These are phyloP conservation scores for Arachnomyces sp. DNA, from an alignment of 2,329 filamentous ascomycete genomes.

Conservation along the genomic window DNA sequence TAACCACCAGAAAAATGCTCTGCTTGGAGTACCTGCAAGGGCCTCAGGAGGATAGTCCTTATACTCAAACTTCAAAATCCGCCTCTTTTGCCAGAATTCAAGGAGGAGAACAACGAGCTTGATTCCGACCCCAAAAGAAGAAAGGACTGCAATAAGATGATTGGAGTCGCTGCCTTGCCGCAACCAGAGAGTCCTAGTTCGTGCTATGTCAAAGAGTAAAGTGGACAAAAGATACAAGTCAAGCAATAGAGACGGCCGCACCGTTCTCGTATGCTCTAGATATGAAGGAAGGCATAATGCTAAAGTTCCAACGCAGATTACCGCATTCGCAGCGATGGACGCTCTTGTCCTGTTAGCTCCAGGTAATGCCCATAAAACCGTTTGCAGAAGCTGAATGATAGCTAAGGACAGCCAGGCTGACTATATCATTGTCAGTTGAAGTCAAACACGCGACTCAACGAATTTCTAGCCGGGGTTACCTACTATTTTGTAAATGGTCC, in stretches of 20 bases:
- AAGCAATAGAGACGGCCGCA: slow-evolving; percentile 42
- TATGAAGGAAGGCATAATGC: slow-evolving; percentile 36
- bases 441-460: too few relatives aligned
- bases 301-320: slow-evolving; percentile 22
- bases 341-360: slow-evolving; percentile 23
- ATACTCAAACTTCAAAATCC: slow-evolving; percentile 33
- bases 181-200: slow-evolving; percentile 40
- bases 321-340: slow-evolving; percentile 27
- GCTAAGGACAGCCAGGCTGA: slow-evolving; percentile 13
- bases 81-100: slow-evolving; percentile 40
- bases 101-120: slow-evolving; percentile 39
- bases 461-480: slow-evolving; percentile 12
- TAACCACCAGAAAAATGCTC: slow-evolving; percentile 47
- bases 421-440: too few relatives aligned
- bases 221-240: slow-evolving; percentile 41
- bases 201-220: slow-evolving; percentile 40
- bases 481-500: slow-evolving; percentile 29
- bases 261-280: slow-evolving; percentile 40
- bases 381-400: slow-evolving; percentile 30
- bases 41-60: slow-evolving; percentile 42
- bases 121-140: slow-evolving; percentile 34
- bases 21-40: slow-evolving; percentile 45
- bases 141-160: slow-evolving; percentile 34
- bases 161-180: slow-evolving; percentile 20
- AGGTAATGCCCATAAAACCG: slow-evolving; percentile 30